These are phyloP conservation scores for Geranomyces michiganensis DNA, from an alignment of 192 early-diverging fungal genomes.

Conservation along the genomic window DNA sequence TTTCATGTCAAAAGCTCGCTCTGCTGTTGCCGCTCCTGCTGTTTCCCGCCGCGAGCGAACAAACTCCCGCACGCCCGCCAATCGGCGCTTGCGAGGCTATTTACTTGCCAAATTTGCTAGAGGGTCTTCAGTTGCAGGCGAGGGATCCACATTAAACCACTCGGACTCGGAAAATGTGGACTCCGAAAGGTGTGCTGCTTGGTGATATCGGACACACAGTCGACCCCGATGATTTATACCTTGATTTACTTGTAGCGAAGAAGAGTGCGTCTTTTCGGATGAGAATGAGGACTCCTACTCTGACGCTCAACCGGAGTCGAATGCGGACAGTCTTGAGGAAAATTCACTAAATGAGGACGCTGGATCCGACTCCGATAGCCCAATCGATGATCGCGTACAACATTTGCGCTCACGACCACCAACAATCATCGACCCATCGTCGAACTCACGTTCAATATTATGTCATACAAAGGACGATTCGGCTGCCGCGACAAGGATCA, in stretches of 20 bases:
- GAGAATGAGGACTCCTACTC: too few species aligned
- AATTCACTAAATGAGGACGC: neutral
- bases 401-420: too few species aligned
- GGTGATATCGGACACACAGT: too few species aligned
- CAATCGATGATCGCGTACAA: neutral
- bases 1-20: constrained; percentile 2
- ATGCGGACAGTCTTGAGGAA: too few species aligned
- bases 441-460: neutral
- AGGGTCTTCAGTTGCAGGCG: neutral
- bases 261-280: too few species aligned
- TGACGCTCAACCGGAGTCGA: too few species aligned
- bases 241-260: too few species aligned
- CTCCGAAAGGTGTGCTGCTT: neutral
- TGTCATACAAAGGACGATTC: neutral
- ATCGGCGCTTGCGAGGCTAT: neutral
- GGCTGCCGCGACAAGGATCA: neutral
- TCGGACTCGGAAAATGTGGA: neutral
- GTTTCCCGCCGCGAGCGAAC: neutral
- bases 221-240: too few species aligned
- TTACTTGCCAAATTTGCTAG: neutral
- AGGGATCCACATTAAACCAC: neutral
- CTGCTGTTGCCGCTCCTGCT: neutral
- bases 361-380: neutral
- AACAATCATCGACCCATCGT: neutral
- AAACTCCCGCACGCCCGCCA: neutral